Base-by-base conservation (phyloP, 257 asterid genomes). In the Petunia axillaris region DNA sequence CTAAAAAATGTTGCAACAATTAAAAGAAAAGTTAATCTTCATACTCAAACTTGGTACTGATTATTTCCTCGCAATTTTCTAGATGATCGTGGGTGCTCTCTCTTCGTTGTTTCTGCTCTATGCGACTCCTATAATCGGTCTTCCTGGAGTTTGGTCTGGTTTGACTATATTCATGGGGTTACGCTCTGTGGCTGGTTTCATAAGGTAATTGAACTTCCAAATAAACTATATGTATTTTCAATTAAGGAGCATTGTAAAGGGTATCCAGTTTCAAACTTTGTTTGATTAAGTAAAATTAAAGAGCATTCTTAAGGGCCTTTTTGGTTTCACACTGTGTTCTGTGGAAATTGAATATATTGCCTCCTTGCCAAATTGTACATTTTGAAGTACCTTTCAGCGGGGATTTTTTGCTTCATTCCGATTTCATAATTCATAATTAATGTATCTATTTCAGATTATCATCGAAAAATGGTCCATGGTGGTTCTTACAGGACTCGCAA, bases 61-160 rank as follows among this genome's bases (percentile, higher is more conserved):
- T 35, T 25, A 41, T 55, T 73, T 60, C 80, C 48, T 70, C 41
- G 13, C 59, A 46, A 57, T 10, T 58, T 64, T 68, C 38, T 76
- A 87, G 90, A 87, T 87, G 88, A 48, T 46, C 1, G 90, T 87
- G 15, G 90, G 90, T 64, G 90, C 82, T 5, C 83, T 87, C 8
- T 73, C 90, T 38, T 84, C 88, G 11, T 83, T 83, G 6, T 87
- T 85, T 75, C 78, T 87, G 67, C 84, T 87, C 14, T 87, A 80
- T 87, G 90, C 86, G 39, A 83, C 90, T 53, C 64, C 88, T 65
- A 41, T 78, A 40, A 62, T 87, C 63, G 90, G 89, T 39, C 87
- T 86, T 77, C 73, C 82, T 2, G 89, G 87, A 64, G 89, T 86
- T 43, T 86, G 89, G 89, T 84, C 86, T 10, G 89, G 89, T 14